These are phyloP conservation scores for Coemansia interrupta DNA, from an alignment of 192 early-diverging fungal species.

Conservation along the genomic window DNA sequence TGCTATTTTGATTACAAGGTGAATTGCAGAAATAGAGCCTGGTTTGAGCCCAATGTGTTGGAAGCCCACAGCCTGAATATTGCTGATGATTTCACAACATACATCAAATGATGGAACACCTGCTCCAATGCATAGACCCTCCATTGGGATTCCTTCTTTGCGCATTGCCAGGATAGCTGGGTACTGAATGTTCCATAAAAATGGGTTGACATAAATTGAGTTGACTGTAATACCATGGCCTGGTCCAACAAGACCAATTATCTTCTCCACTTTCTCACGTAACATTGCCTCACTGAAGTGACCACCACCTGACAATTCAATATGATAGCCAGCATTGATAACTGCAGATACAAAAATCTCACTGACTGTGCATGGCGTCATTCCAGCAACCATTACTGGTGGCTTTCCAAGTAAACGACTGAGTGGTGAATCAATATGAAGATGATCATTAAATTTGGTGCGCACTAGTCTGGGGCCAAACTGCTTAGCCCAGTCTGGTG, in stretches of 20 bases:
- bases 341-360: constrained; percentile 76
- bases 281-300: constrained; percentile 82
- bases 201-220: constrained; percentile 83
- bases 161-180: constrained; percentile 79
- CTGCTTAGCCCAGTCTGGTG: constrained; percentile 75
- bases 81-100: constrained; percentile 71
- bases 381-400: constrained; percentile 89
- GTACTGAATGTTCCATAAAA: constrained; percentile 85
- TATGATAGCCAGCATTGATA: constrained; percentile 84
- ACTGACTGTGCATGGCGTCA: constrained; percentile 84
- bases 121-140: constrained; percentile 81
- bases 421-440: constrained; percentile 83
- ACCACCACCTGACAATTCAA: constrained; percentile 79
- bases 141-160: constrained; percentile 81
- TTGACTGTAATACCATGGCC: constrained; percentile 88
- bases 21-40: constrained; percentile 72
- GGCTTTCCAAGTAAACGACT: constrained; percentile 78
- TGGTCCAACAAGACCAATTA: constrained; percentile 69
- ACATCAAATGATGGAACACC: constrained; percentile 83
- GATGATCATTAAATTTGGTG: constrained; percentile 49
- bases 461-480: constrained; percentile 77
- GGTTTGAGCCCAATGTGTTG: constrained; percentile 84
- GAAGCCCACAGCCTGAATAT: constrained; percentile 72
- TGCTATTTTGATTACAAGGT: constrained; percentile 78
- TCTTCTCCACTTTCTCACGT: constrained; percentile 72